Base-by-base conservation (phyloP, 352 stramenopile species). In the Globisporangium rhizosaccharum region DNA sequence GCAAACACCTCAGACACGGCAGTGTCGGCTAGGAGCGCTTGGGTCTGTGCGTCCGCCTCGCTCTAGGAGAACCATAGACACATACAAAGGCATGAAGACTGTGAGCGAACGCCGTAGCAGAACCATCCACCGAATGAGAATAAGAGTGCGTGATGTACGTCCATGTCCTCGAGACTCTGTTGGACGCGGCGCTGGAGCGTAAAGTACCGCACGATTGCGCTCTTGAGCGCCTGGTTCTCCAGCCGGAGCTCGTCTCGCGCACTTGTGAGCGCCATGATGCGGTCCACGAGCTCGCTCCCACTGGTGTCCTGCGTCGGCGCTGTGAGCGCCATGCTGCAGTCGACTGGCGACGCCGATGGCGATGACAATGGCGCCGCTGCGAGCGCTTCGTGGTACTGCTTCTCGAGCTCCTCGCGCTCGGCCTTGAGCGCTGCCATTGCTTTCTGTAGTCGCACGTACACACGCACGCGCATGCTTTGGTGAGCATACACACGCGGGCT, bases 181-280 rank as follows among this genome's bases (percentile, higher is more conserved):
- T 57, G 57, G 20, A 88, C 61, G 37, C 76, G 69, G 33, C 66
- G 69, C 56, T 84, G 71, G 60, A 84, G 77, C 30, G 75, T 67
- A 53, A 60, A 41, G 56, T 75, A 74, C 18, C 70, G 65, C 17
- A 63, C 57, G 11, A 76, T 64, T 14, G 82, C 63, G 5, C 65
- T 62, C 26, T 72, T 68, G 7, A 88, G 65, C 55, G 78, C 67
- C 14, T 66, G 59, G 66, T 88, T 87, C 67, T 88, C 76, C 30
- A 70, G 68, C 9, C 53, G 53, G 41, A 88, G 57, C 18, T 76
- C 68, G 45, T 67, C 66, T 81, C 33, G 70, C 67, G 25, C 57
- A 20, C 26, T 23, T 7, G 51, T 49, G 42, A 59, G 41, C 20
- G 45, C 42, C 58, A 63, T 59, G 42, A 59, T 48, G 56, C 72